Conservation (phyloP, 2,329 filamentous ascomycete genomes). For the Neonectria sp. region DNA sequence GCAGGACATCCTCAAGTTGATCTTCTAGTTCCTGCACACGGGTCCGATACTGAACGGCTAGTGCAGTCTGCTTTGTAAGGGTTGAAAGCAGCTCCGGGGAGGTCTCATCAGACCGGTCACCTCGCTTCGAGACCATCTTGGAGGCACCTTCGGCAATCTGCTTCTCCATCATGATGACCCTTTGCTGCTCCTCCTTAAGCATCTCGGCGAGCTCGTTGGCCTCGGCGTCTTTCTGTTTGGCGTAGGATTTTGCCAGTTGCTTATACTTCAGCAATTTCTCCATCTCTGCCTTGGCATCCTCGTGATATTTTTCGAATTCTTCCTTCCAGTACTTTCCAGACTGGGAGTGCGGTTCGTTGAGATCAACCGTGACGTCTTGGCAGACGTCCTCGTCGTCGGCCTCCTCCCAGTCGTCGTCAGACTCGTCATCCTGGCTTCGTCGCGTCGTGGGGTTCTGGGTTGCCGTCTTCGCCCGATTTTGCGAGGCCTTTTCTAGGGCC, state of each 20-base stretch:
- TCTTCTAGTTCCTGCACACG: constrained; percentile 73
- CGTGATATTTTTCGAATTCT: constrained; percentile 81
- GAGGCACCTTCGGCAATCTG: constrained; percentile 73
- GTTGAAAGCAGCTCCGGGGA: constrained; percentile 66
- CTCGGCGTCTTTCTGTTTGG: constrained; percentile 82
- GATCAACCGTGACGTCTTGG: constrained; percentile 77
- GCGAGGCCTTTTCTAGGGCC: constrained; percentile 58
- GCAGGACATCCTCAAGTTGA: constrained; percentile 60
- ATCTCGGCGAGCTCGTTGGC: constrained; percentile 76
- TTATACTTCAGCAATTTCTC: constrained; percentile 86
- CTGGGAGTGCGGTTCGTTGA: constrained; percentile 81
- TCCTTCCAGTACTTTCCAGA: constrained; percentile 87
- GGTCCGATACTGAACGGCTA: constrained; percentile 71
- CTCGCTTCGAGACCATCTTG: constrained; percentile 61
- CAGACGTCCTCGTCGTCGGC: constrained; percentile 59
- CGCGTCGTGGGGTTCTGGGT: constrained; percentile 23
- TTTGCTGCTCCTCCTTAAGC: constrained; percentile 78
- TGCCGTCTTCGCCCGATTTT: constrained; percentile 24
- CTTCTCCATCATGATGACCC: constrained; percentile 75
- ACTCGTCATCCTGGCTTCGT: constrained; percentile 40
- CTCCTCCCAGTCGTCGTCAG: constrained; percentile 69
- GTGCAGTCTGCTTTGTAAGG: constrained; percentile 70
- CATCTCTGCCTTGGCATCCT: constrained; percentile 80
- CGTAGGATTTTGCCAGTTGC: constrained; percentile 83
- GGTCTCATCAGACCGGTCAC: constrained; percentile 57